Evolutionary conservation across 495 filamentous ascomycete species (phyloP).

Genomic region (Aspergillus hancockii): DNA sequence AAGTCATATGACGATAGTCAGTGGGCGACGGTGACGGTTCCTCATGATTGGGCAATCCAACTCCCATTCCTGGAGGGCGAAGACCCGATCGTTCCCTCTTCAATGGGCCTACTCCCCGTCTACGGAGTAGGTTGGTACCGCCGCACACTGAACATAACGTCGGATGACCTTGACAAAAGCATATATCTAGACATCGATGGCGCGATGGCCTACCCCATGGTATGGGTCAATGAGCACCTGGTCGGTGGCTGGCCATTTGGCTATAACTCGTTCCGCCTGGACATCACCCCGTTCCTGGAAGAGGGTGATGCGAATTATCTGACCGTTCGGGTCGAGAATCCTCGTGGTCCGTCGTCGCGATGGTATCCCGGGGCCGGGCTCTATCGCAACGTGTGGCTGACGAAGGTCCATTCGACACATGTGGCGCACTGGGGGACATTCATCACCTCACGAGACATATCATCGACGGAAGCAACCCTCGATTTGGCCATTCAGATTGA

Average conservation of each 20-base stretch:
- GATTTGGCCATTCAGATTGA: constrained; percentile 4
- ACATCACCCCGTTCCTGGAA: constrained; percentile 6
- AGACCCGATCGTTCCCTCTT: background rate
- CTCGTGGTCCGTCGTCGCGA: constrained; percentile 2
- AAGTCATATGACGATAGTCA: constrained; percentile 2
- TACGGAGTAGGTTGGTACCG: constrained; percentile 12
- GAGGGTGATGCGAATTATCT: constrained; percentile 3
- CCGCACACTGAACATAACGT: background rate
- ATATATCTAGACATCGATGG: constrained; percentile 11
- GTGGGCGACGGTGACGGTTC: background rate
- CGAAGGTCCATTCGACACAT: constrained; percentile 8
- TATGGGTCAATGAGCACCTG: constrained; percentile 10
- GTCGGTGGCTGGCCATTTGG: constrained; percentile 14
- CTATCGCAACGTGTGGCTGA: constrained; percentile 13
- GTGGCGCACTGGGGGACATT: constrained; percentile 8
- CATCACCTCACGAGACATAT: constrained; percentile 5
- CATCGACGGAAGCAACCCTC: background rate
- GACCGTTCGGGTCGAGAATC: constrained; percentile 10
- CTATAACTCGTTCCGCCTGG: constrained; percentile 12
- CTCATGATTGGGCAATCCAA: constrained; percentile 12
- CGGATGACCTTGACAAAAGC: background rate
- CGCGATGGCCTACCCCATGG: constrained; percentile 9
- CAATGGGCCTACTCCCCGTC: constrained; percentile 5
- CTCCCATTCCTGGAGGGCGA: constrained; percentile 5
- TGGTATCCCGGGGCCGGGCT: constrained; percentile 13